These are phyloP conservation scores for Cornus florida DNA, from an alignment of 148 eudicot species.

Conservation along the genomic window DNA sequence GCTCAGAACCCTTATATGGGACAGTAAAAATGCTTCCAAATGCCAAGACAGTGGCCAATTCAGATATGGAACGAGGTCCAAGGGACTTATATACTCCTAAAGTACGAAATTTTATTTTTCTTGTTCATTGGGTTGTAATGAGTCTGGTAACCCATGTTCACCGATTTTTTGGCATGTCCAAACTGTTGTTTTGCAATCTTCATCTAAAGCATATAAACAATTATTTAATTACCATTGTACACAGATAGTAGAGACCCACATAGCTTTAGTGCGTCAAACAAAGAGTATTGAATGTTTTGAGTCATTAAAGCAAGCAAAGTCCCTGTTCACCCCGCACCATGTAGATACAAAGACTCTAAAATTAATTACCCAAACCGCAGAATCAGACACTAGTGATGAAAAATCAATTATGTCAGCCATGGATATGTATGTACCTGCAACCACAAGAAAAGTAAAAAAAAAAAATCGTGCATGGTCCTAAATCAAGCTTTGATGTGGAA, in stretches of 20 bases:
- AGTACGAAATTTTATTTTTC: slow-evolving; percentile 73
- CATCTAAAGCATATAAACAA: slow-evolving; percentile 41
- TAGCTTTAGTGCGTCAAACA: slow-evolving; percentile 43
- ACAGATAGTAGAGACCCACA: slow-evolving; percentile 77
- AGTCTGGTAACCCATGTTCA: slow-evolving; percentile 64
- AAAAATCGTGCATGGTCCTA: background rate
- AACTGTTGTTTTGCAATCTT: slow-evolving; percentile 80
- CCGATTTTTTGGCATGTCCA: slow-evolving; percentile 68
- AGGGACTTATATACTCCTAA: slow-evolving; percentile 61
- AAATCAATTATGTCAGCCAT: slow-evolving; percentile 78
- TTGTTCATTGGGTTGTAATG: too few relatives aligned
- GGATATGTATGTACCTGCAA: slow-evolving; percentile 66
- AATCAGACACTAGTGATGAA: slow-evolving; percentile 44
- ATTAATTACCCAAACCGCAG: slow-evolving; percentile 57
- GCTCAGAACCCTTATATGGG: slow-evolving; percentile 77
- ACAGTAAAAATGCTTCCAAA: slow-evolving; percentile 89
- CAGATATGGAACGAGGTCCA: slow-evolving; percentile 70
- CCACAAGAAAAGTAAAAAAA: background rate
- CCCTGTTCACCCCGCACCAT: slow-evolving; percentile 62
- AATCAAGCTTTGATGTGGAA: background rate
- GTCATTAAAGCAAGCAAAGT: slow-evolving; percentile 35
- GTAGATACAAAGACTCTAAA: slow-evolving; percentile 59
- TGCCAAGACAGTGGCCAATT: slow-evolving; percentile 55
- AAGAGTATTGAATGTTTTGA: slow-evolving; percentile 23
- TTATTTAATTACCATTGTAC: slow-evolving; percentile 26